These are phyloP conservation scores for Penicillium brasilianum DNA, from an alignment of 2,329 filamentous ascomycete genomes.

Conservation along the genomic window DNA sequence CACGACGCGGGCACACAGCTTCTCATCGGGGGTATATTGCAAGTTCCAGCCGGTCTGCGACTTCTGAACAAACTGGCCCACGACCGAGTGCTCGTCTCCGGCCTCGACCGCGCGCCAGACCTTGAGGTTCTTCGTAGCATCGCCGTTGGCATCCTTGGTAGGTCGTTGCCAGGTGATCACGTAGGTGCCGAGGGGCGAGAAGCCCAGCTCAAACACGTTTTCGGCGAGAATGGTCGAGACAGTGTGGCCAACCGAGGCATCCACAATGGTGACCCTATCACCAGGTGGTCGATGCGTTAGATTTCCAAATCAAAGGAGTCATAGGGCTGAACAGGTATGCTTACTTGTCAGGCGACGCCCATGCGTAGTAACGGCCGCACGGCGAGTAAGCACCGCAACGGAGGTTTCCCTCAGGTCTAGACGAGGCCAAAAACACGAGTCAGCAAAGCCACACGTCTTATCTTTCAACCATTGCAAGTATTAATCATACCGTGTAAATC, in stretches of 20 bases:
- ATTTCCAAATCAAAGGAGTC: neutral
- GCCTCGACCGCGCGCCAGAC: constrained; percentile 85
- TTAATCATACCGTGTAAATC: constrained; percentile 64
- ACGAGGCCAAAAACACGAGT: constrained; percentile 16
- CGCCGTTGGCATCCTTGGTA: constrained; percentile 88
- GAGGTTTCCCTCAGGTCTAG: constrained; percentile 87
- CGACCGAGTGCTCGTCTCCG: constrained; percentile 68
- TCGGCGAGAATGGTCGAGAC: constrained; percentile 76
- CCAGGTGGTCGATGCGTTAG: constrained; percentile 7
- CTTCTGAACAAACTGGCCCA: constrained; percentile 94
- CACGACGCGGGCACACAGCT: constrained; percentile 87
- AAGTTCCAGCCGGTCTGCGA: constrained; percentile 95
- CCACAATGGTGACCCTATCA: constrained; percentile 76
- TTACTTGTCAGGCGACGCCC: constrained; percentile 80
- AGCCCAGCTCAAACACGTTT: constrained; percentile 92
- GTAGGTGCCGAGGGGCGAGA: constrained; percentile 90
- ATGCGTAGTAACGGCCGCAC: constrained; percentile 94
- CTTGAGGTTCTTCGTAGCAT: constrained; percentile 95
- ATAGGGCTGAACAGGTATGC: constrained; percentile 24
- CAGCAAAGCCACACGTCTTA: constrained; percentile 18
- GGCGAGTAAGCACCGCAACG: constrained; percentile 95
- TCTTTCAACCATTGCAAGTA: neutral
- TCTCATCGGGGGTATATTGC: constrained; percentile 93
- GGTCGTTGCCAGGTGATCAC: constrained; percentile 97
- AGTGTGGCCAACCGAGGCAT: constrained; percentile 75